Evolutionary conservation across 75 land plant genomes (phyloP), one percentile per base, ranked within the genome.

Genomic region (Adiantum capillusveneris): DNA sequence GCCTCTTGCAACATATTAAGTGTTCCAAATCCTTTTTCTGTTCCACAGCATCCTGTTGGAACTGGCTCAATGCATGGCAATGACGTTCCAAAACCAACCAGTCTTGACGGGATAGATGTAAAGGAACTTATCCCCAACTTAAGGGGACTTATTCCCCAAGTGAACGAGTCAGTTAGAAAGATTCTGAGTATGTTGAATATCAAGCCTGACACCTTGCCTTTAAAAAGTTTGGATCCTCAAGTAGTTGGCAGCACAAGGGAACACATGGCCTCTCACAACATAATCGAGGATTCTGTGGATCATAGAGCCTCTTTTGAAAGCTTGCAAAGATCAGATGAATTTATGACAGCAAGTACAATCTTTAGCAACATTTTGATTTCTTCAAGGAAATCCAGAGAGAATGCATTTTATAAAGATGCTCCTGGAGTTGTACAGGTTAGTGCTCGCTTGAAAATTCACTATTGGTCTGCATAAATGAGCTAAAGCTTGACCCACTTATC

Each of bases 351-450:
- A 5, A 5, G 37, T 9, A 55, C 16, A 19, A 7, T 28, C 22
- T 28, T 29, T 25, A 2, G 16, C 11, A 16, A 29, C 26, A 61
- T 27, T n/a, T 55, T 24, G 25, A 39, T 14, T 6, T 2, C 12
- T 31, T 22, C 43, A 6, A 58, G n/a, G 43, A 17, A 16, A 1
- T 28, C 12, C n/a, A 57, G 29, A 69, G 70, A 11, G 22, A 42
- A 2, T 42, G 85, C 80, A 63, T 88, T 77, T 30, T 92, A 92
- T 50, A 57, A 42, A 37, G 89, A 85, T 60, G 87, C 89, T 62
- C 97, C 86, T 14, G 89, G 79, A 3, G 84, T 77, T 7, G 86
- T 92, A 22, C 36, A 31, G 31, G 25, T 28, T 50, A 18, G 63
- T 14, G 31, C 57, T n/a, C n/a, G n/a, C n/a, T n/a, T n/a, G n/a